A percentile compares a stretch with the other conserved stretches of the same genome.
Evolutionary conservation across 2,329 filamentous ascomycete genomes (phyloP).

Genomic region (Xylaria sp.): DNA sequence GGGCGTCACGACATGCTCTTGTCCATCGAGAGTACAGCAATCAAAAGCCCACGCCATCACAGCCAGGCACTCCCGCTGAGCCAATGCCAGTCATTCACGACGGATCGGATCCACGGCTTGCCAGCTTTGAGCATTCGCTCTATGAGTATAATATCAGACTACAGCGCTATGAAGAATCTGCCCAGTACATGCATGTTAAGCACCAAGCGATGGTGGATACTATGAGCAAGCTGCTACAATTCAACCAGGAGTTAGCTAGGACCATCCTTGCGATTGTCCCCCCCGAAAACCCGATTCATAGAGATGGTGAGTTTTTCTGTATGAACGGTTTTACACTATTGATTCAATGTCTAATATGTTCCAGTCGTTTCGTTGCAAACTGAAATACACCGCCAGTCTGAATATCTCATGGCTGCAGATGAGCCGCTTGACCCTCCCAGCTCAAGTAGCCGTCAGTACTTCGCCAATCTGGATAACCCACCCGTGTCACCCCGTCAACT

Average conservation of each 20-base stretch:
- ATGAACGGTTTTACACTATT: conserved; percentile 34
- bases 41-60: conserved; percentile 79
- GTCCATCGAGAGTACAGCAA: conserved; percentile 91
- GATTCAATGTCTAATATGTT: conserved; percentile 39
- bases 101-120: conserved; percentile 78
- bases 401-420: conserved; percentile 66
- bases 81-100: conserved; percentile 78
- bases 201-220: conserved; percentile 86
- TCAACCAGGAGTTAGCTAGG: conserved; percentile 86
- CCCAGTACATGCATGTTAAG: conserved; percentile 81
- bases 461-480: conserved; percentile 75
- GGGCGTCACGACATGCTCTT: conserved; percentile 90
- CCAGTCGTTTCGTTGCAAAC: conserved; percentile 67
- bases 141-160: conserved; percentile 83
- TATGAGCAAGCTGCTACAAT: conserved; percentile 75
- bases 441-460: conserved; percentile 73
- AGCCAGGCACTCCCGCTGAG: conserved; percentile 87
- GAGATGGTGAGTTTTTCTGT: conserved; percentile 74
- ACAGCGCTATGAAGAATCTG: conserved; percentile 84
- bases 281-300: conserved; percentile 79
- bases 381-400: conserved; percentile 71
- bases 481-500: conserved; percentile 90
- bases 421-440: conserved; percentile 75
- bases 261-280: conserved; percentile 79
- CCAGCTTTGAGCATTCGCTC: conserved; percentile 80